A percentile compares a stretch with the other conserved stretches of the same genome.
phyloP scores from a whole-genome alignment of 2,329 filamentous ascomycete species.

The Nakataea oryzae region DNA sequence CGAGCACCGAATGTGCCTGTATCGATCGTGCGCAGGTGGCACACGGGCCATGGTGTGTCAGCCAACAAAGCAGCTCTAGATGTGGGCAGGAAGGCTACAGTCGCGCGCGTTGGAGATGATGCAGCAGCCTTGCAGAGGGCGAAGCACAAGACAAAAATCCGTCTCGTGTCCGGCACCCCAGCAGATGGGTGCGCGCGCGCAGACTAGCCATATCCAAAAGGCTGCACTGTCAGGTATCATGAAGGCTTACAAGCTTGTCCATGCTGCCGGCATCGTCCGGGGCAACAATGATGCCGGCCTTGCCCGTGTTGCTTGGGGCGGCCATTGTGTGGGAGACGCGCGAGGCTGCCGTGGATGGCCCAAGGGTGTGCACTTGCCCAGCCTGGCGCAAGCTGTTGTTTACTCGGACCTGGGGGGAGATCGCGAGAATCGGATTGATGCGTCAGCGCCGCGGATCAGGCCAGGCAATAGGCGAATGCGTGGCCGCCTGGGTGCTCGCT shows the following conservation, averaged over 20 bases:
- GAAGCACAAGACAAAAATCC: background rate
- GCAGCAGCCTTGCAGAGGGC: background rate
- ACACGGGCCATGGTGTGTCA: constrained; percentile 2
- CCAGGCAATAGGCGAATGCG: background rate
- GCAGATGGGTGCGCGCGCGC: background rate
- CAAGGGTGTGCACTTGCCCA: background rate
- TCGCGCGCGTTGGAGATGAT: background rate
- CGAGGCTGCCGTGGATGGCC: background rate
- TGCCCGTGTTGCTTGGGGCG: constrained; percentile 26
- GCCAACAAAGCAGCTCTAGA: background rate
- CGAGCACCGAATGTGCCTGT: constrained; percentile 56
- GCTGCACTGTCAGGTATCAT: background rate
- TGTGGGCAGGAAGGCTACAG: background rate
- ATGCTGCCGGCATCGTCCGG: constrained; percentile 39
- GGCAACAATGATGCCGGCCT: constrained; percentile 47
- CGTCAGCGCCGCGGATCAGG: background rate
- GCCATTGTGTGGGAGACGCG: background rate
- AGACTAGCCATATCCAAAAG: background rate
- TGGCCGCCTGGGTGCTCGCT: too few relatives aligned
- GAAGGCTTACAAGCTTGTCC: constrained; percentile 46
- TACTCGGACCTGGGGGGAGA: background rate
- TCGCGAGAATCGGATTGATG: background rate
- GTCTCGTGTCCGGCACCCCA: background rate
- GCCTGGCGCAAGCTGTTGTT: background rate
- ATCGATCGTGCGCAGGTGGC: constrained; percentile 2